Evolutionary conservation across 2,329 filamentous ascomycete genomes (phyloP).

Genomic region (Fusarium sp.): DNA sequence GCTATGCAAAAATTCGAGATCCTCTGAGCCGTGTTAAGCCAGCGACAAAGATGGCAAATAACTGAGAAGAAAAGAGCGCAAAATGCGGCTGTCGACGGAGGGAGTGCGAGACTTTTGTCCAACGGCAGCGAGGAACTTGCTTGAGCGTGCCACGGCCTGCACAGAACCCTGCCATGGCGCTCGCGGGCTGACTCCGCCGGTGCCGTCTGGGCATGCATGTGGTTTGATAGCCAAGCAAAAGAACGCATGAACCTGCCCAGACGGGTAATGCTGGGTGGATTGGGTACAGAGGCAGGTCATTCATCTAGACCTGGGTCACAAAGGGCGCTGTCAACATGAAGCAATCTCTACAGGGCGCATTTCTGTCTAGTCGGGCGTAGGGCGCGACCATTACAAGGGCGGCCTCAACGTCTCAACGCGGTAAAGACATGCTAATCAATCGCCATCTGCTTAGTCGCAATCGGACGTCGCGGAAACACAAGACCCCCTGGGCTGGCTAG

Average conservation of each 20-base stretch:
- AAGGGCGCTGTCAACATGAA: not conserved
- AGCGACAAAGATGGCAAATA: not conserved
- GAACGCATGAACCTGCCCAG: constrained; percentile 11
- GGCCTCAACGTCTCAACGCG: not conserved
- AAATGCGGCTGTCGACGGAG: not conserved
- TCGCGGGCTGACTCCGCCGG: not conserved
- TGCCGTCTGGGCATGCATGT: constrained; percentile 7
- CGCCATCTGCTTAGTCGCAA: constrained; percentile 3
- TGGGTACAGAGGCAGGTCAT: not conserved
- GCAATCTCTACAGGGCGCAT: not conserved
- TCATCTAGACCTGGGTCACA: too few relatives aligned
- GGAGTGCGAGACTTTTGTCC: too few relatives aligned
- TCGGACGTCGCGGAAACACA: constrained; percentile 8
- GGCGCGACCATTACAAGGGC: not conserved
- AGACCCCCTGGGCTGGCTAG: constrained; percentile 9
- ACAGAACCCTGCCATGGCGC: not conserved
- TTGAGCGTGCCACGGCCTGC: too few relatives aligned
- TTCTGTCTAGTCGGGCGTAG: not conserved
- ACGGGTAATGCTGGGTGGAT: not conserved
- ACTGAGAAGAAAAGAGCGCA: not conserved
- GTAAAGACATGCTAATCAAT: constrained; percentile 1
- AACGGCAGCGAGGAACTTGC: too few relatives aligned
- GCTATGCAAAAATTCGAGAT: not conserved
- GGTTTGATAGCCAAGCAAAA: constrained; percentile 7
- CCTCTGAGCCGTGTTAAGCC: not conserved